These are phyloP conservation scores for Pleurotus tuoliensis DNA, from an alignment of 768 basidiomycete genomes.

Conservation along the genomic window DNA sequence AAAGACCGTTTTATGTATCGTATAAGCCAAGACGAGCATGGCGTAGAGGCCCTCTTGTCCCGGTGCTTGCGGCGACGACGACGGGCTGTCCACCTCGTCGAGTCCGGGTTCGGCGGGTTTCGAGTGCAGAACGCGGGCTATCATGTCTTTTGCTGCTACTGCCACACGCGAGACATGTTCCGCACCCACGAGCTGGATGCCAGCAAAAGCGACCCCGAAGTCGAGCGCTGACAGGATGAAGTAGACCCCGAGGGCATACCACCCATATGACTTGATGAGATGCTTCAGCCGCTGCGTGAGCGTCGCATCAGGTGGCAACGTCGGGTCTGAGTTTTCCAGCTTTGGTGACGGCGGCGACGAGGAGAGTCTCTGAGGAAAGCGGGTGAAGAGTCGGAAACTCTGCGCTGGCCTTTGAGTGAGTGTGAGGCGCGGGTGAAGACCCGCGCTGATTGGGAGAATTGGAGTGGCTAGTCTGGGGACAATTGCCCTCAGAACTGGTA, in stretches of 20 bases:
- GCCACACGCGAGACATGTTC: slow-evolving; percentile 80
- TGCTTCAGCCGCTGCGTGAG: slow-evolving; percentile 72
- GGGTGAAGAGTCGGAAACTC: slow-evolving; percentile 44
- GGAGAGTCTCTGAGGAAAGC: slow-evolving; percentile 43
- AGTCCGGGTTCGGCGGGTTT: slow-evolving; percentile 63
- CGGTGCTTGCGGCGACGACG: slow-evolving; percentile 21
- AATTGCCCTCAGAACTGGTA: slow-evolving; percentile 43
- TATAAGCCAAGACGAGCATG: slow-evolving; percentile 90
- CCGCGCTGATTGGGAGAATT: slow-evolving; percentile 40
- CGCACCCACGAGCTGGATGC: slow-evolving; percentile 84
- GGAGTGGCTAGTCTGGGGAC: slow-evolving; percentile 42
- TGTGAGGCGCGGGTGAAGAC: slow-evolving; percentile 26
- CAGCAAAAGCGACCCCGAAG: slow-evolving; percentile 79
- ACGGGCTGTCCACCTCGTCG: slow-evolving; percentile 53
- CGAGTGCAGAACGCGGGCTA: slow-evolving; percentile 41
- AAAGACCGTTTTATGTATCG: slow-evolving; percentile 93
- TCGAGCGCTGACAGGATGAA: slow-evolving; percentile 69
- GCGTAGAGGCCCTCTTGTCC: slow-evolving; percentile 82
- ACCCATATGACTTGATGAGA: slow-evolving; percentile 90
- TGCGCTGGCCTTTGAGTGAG: slow-evolving; percentile 20
- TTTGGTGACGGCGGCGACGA: slow-evolving; percentile 24
- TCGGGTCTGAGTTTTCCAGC: slow-evolving; percentile 10
- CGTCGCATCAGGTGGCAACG: slow-evolving; percentile 31
- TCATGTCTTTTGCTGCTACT: slow-evolving; percentile 46
- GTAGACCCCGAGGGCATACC: slow-evolving; percentile 95